Evolutionary conservation across 306 rosid genomes (phyloP), one percentile per base, ranked within the genome.

Genomic region (Canavalia ensiformis): DNA sequence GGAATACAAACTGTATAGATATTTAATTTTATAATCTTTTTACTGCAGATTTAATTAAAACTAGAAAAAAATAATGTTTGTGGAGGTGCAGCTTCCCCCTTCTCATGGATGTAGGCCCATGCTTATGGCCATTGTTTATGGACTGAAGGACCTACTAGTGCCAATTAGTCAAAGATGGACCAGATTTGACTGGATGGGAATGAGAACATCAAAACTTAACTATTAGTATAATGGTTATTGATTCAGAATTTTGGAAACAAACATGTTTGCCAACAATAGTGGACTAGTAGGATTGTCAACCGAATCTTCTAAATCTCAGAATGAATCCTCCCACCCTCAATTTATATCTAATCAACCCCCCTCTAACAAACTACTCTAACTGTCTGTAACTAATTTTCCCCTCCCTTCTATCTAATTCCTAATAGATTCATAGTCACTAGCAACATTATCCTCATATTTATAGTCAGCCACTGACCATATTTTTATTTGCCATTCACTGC

Each of bases 101-200:
- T 8, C 64, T 29, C 81, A 39, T 50, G 64, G 51, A 64, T 54
- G 58, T 28, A 39, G 74, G 50, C 74, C 74, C 79, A 72, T 72
- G 71, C 58, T 69, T 37, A 70, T 12, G 51, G 64, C 68, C 80
- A 64, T 42, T 37, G 55, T 62, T 52, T 62, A 72, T 47, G 46
- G 64, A 83, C 65, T 12, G 28, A 74, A 56, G 77, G 79, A 39
- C 77, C 46, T 34, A 56, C 66, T 10, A 60, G 65, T 37, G 29
- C 41, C 37, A 47, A 62, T 68, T 75, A 74, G 84, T 77, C 82
- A 76, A 68, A 77, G 64, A 58, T 44, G 77, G 77, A 39, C 55
- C 57, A 29, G 33, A 51, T 88, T 75, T 83, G 84, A 71, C 74
- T 73, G 82, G 73, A 81, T 58, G 59, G 76, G 78, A 84, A 81